A percentile compares a stretch with the other conserved stretches of the same genome.
Conservation (phyloP, 2,329 filamentous ascomycete genomes). For the Talaromyces sp. region DNA sequence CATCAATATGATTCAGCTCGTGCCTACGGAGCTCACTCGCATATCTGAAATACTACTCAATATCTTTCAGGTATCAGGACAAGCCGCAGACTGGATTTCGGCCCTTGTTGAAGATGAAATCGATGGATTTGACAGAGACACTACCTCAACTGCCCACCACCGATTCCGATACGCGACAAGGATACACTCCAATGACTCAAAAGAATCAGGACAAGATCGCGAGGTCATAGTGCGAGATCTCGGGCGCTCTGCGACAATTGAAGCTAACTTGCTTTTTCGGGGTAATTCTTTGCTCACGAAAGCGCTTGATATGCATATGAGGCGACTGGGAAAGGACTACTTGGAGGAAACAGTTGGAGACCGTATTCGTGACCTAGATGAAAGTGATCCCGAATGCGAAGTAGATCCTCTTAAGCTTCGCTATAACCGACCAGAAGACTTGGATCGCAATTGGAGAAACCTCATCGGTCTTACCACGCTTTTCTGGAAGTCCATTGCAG, state of each 20-base stretch:
- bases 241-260: constrained; percentile 62
- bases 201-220: constrained; percentile 53
- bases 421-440: constrained; percentile 62
- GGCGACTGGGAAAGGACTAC: constrained; percentile 86
- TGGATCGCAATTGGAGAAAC: constrained; percentile 77
- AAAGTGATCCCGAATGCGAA: constrained; percentile 86
- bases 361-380: constrained; percentile 83
- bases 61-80: constrained; percentile 89
- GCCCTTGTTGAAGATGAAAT: constrained; percentile 95
- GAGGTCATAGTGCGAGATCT: constrained; percentile 62
- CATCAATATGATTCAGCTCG: constrained; percentile 72
- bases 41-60: constrained; percentile 84
- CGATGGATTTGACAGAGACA: constrained; percentile 82
- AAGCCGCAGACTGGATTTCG: constrained; percentile 84
- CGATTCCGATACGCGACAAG: constrained; percentile 60
- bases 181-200: constrained; percentile 59
- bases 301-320: constrained; percentile 92
- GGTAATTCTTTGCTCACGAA: constrained; percentile 94
- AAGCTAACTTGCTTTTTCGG: constrained; percentile 91
- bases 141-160: constrained; percentile 53
- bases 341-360: constrained; percentile 81
- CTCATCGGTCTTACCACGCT: constrained; percentile 73
- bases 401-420: constrained; percentile 74
- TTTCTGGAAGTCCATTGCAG: constrained; percentile 78
- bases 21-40: constrained; percentile 73